Base-by-base conservation (phyloP, 306 rosid species). In the Casuarina glauca region DNA sequence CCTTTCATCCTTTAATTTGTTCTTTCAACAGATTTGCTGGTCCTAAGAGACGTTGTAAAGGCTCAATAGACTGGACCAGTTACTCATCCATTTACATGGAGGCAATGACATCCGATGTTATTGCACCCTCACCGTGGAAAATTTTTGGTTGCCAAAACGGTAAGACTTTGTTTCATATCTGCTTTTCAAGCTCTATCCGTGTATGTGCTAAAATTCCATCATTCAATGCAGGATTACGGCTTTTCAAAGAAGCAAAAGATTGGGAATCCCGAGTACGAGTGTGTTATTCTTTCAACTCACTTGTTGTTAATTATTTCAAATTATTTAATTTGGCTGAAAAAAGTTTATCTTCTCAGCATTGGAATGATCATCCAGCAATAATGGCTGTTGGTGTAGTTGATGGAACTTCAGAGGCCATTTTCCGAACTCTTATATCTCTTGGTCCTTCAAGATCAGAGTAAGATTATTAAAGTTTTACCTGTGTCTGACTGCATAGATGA, bases 101-200 rank as follows among this genome's bases (percentile, higher is more conserved):
- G 77, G 86, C 91, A 4, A 89, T 84, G 86, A 79, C 97, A 55
- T 69, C 91, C 42, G 98, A 94, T 83, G 98, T 94, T 68, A 81
- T 89, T 67, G 92, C 94, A 74, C 91, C 97, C 74, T 94, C 98
- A 8, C 88, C 94, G 3, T 94, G 97, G 98, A 94, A 90, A 78
- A 94, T 94, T 71, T 94, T 94, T 83, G 98, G 98, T 35, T 91
- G 93, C 78, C 90, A 84, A 76, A 94, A 94, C 85, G 98, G 98
- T 94, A 85, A 79, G 87, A 32, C 76, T 80, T 66, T 46, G 62
- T 72, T 82, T 70, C 46, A 67, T 39, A 49, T 81, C 46, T 73
- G 77, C 72, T 62, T 82, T 76, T 75, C 35, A 48, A 42, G 70
- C 32, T 38, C 67, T 79, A 50, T 55, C 82, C 72, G 48, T 76